Evolutionary conservation across 495 filamentous ascomycete species (phyloP).

Genomic region (Aspergillus steynii): DNA sequence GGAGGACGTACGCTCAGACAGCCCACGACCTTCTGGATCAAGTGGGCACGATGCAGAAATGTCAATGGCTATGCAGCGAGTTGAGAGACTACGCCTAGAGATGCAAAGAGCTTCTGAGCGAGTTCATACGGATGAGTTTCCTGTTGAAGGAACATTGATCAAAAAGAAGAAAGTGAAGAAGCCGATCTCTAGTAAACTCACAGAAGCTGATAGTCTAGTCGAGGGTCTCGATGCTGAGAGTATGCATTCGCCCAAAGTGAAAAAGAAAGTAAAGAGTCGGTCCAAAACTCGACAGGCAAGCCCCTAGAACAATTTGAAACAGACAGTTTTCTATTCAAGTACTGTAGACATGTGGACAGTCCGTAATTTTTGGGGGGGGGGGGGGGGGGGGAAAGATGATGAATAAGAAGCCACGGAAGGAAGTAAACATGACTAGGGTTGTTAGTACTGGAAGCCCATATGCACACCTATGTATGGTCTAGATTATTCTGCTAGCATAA

Average conservation of each 20-base stretch:
- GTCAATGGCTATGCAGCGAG: slow-evolving; percentile 77
- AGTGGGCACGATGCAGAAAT: slow-evolving; percentile 77
- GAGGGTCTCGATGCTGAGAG: slow-evolving; percentile 1
- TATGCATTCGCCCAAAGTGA: background rate
- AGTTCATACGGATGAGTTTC: slow-evolving; percentile 68
- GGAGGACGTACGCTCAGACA: slow-evolving; percentile 11
- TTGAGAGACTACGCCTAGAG: slow-evolving; percentile 79
- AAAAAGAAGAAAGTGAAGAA: slow-evolving; percentile 66
- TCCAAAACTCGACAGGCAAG: slow-evolving; percentile 13
- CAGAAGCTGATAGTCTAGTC: slow-evolving; percentile 5
- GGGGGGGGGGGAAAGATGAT: too few species aligned
- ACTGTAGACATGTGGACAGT: too few species aligned
- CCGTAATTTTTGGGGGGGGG: too few species aligned
- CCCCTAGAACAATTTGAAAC: background rate
- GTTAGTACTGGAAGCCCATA: too few species aligned
- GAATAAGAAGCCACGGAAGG: too few species aligned
- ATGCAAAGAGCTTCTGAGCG: slow-evolving; percentile 91
- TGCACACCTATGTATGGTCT: too few species aligned
- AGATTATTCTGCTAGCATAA: background rate
- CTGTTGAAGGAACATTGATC: slow-evolving; percentile 71
- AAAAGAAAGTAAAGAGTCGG: slow-evolving; percentile 5
- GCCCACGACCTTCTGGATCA: background rate
- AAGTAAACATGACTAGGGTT: too few species aligned
- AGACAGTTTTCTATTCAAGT: background rate
- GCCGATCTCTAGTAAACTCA: slow-evolving; percentile 1